These are phyloP conservation scores for Westerdykella sp. DNA, from an alignment of 2,329 filamentous ascomycete species.

Conservation along the genomic window DNA sequence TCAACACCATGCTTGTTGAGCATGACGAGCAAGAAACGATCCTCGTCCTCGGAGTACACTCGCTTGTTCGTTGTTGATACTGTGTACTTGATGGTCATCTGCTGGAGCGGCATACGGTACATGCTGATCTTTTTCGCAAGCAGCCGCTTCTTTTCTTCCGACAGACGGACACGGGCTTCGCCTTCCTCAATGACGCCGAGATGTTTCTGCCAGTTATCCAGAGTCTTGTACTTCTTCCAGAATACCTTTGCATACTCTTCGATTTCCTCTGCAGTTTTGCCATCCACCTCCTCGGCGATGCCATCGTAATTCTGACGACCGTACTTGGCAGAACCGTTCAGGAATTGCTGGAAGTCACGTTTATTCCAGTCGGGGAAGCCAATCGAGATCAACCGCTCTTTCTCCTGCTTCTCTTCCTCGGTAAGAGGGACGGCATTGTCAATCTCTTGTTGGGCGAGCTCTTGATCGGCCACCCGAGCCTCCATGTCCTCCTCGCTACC, in stretches of 20 bases:
- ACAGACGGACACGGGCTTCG: constrained; percentile 81
- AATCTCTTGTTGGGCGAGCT: constrained; percentile 83
- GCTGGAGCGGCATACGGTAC: constrained; percentile 94
- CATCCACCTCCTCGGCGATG: constrained; percentile 86
- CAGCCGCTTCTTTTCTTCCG: constrained; percentile 88
- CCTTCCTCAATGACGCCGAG: constrained; percentile 86
- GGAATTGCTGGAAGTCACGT: constrained; percentile 95
- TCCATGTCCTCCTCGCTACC: constrained; percentile 81
- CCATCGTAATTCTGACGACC: constrained; percentile 78
- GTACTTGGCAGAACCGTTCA: constrained; percentile 91
- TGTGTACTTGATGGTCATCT: constrained; percentile 98
- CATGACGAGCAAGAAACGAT: constrained; percentile 89
- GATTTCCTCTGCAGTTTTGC: constrained; percentile 78
- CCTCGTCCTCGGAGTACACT: constrained; percentile 97
- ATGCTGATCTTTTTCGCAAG: constrained; percentile 91
- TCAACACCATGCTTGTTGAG: constrained; percentile 90
- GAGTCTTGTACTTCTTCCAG: constrained; percentile 90
- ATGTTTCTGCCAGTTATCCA: constrained; percentile 82
- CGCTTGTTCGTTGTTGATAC: constrained; percentile 99
- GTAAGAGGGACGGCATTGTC: constrained; percentile 84
- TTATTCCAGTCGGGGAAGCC: constrained; percentile 96
- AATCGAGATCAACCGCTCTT: constrained; percentile 70
- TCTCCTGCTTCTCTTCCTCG: constrained; percentile 83
- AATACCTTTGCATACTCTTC: constrained; percentile 91
- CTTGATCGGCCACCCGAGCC: constrained; percentile 80